These are phyloP conservation scores for Populus tremula DNA, from an alignment of 345 rosid genomes.

Conservation along the genomic window DNA sequence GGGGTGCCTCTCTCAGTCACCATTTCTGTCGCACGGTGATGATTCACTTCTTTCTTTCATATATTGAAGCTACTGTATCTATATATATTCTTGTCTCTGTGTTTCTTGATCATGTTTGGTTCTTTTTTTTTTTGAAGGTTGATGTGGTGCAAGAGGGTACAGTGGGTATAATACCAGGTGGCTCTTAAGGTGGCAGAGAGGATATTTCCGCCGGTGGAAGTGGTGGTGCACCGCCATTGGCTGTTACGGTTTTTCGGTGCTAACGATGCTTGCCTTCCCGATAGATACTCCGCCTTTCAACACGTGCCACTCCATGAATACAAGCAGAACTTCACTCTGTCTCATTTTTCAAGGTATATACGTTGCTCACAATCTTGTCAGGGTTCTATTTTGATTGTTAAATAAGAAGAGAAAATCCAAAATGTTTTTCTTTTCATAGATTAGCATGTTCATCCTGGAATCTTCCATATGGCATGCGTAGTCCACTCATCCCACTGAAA, in stretches of 20 bases:
- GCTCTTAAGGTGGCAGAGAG: conserved; percentile 58
- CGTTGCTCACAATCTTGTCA: no score
- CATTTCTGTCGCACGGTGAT: conserved; percentile 73
- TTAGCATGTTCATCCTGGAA: no score
- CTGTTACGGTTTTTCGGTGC: conserved; percentile 88
- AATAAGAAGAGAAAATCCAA: no score
- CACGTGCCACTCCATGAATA: conserved; percentile 84
- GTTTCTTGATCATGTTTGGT: background rate
- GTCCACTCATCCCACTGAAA: no score
- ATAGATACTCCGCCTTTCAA: conserved; percentile 73
- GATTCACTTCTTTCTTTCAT: background rate
- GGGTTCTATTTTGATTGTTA: no score
- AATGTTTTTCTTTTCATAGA: no score
- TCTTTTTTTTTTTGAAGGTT: conserved; percentile 29
- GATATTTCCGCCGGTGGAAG: conserved; percentile 47
- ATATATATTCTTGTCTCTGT: background rate
- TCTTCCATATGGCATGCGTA: no score
- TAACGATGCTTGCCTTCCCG: conserved; percentile 81
- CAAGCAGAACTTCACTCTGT: conserved; percentile 58
- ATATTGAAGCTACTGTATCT: background rate
- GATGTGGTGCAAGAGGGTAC: conserved; percentile 71
- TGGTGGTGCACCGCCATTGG: conserved; percentile 36
- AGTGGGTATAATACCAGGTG: conserved; percentile 86
- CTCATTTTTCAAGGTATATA: conserved; percentile 55
- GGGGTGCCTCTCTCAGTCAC: conserved; percentile 84